Percentiles rank a stretch among this genome's conserved stretches.
These are phyloP conservation scores for Przewalskia tangutica DNA, from an alignment of 257 asterid genomes.

Conservation along the genomic window DNA sequence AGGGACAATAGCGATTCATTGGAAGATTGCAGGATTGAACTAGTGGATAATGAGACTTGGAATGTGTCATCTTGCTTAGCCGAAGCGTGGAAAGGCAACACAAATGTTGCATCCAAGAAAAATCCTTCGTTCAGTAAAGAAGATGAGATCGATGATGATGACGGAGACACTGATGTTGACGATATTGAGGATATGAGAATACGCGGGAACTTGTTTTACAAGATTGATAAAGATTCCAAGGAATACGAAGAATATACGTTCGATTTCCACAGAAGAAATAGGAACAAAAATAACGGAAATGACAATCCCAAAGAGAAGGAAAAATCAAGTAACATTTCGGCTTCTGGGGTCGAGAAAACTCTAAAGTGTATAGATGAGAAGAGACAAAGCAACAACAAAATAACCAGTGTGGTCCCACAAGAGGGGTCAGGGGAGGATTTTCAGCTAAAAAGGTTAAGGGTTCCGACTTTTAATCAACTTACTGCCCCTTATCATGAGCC, in stretches of 20 bases:
- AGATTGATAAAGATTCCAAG: slow-evolving; percentile 68
- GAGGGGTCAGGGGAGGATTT: neutral
- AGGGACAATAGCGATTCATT: slow-evolving; percentile 14
- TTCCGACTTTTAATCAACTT: slow-evolving; percentile 64
- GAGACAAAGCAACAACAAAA: too few species aligned
- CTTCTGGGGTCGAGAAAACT: slow-evolving; percentile 12
- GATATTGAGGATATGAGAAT: slow-evolving; percentile 76
- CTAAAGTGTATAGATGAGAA: too few species aligned
- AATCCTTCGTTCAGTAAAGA: slow-evolving; percentile 12
- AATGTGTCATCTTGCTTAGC: slow-evolving; percentile 54
- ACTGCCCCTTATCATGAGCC: slow-evolving; percentile 85
- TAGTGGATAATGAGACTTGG: slow-evolving; percentile 61
- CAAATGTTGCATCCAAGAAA: slow-evolving; percentile 5
- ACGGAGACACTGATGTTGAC: slow-evolving; percentile 35
- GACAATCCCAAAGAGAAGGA: slow-evolving; percentile 25
- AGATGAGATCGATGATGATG: slow-evolving; percentile 5
- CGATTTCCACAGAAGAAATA: slow-evolving; percentile 61
- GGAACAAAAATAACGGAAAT: slow-evolving; percentile 21
- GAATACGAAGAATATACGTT: slow-evolving; percentile 67
- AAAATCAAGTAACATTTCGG: neutral
- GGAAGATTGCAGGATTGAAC: slow-evolving; percentile 40
- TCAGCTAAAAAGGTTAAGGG: slow-evolving; percentile 33
- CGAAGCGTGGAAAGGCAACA: slow-evolving; percentile 45
- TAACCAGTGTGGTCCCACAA: too few species aligned
- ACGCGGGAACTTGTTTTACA: slow-evolving; percentile 61